Evolutionary conservation across 176 grass and related monocot genomes (phyloP).

Genomic region (Secale cereale): DNA sequence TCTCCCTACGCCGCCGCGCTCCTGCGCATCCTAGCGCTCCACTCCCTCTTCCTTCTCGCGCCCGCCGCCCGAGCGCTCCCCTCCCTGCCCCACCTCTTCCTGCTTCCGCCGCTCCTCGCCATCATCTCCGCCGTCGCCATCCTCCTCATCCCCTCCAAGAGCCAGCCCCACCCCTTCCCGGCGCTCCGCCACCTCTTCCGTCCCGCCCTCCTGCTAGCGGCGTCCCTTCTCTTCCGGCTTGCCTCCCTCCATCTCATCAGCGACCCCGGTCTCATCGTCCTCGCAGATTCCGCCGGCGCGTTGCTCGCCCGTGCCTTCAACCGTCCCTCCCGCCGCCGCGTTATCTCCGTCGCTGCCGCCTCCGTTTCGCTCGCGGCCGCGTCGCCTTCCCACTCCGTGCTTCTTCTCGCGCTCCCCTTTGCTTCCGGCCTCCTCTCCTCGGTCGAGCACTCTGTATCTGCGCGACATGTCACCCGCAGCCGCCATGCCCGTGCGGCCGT

Average conservation of each 20-base stretch:
- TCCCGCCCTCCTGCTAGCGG: constrained; percentile 40
- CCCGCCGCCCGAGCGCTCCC: constrained; percentile 36
- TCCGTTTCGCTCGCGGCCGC: constrained; percentile 39
- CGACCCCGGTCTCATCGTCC: constrained; percentile 61
- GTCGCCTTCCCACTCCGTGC: constrained; percentile 29
- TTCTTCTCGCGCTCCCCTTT: constrained; percentile 52
- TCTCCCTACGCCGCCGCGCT: constrained; percentile 48
- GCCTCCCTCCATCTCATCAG: constrained; percentile 50
- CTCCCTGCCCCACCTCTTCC: constrained; percentile 25
- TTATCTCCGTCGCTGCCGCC: constrained; percentile 43
- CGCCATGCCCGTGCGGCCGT: constrained; percentile 44
- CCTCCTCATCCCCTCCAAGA: constrained; percentile 28
- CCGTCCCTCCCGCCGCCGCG: constrained; percentile 37
- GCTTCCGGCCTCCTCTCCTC: constrained; percentile 63
- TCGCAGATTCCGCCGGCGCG: constrained; percentile 68
- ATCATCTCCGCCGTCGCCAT: constrained; percentile 39
- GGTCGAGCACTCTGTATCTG: constrained; percentile 36
- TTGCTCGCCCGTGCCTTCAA: constrained; percentile 61
- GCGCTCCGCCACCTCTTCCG: constrained; percentile 33
- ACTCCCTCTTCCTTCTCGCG: constrained; percentile 48
- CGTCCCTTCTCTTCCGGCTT: constrained; percentile 59
- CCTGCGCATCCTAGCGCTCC: constrained; percentile 51
- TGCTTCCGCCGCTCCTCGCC: constrained; percentile 37
- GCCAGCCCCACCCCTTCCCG: constrained; percentile 38
- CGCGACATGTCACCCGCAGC: constrained; percentile 46